Conservation (phyloP, 2,329 filamentous ascomycete genomes). For the Coniochaeta sp. region DNA sequence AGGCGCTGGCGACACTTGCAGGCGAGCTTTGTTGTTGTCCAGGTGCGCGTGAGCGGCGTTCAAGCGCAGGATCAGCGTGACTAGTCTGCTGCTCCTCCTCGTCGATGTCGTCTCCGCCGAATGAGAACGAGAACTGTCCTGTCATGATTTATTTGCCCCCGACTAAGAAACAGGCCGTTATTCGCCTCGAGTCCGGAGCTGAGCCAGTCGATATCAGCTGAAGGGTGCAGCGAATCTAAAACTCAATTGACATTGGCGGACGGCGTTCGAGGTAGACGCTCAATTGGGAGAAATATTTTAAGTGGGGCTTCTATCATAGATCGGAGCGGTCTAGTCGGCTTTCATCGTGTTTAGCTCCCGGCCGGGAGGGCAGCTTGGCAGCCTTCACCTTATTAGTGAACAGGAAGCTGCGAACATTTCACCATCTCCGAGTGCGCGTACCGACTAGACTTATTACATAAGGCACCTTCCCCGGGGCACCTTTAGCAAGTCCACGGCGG, state of each 20-base stretch:
- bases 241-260: background rate
- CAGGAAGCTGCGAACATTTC: background rate
- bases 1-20: constrained; percentile 37
- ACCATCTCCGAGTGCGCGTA: no score
- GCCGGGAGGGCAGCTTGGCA: background rate
- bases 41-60: constrained; percentile 4
- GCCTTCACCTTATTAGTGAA: no score
- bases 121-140: constrained; percentile 48
- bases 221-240: background rate
- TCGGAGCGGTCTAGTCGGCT: background rate
- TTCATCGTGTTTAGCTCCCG: background rate
- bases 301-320: background rate
- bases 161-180: no score
- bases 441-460: no score
- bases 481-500: background rate
- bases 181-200: background rate
- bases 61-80: constrained; percentile 12
- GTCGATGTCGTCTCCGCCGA: constrained; percentile 59
- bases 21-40: constrained; percentile 11
- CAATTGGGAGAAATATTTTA: background rate
- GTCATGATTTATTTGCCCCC: constrained; percentile 8
- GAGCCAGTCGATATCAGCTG: background rate
- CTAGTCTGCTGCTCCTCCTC: constrained; percentile 30
- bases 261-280: background rate
- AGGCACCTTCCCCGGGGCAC: no score